A percentile compares a stretch with the other conserved stretches of the same genome.
phyloP scores from a whole-genome alignment of 805 yeast genomes.

The Zygosaccharomyces kombuchaensis region DNA sequence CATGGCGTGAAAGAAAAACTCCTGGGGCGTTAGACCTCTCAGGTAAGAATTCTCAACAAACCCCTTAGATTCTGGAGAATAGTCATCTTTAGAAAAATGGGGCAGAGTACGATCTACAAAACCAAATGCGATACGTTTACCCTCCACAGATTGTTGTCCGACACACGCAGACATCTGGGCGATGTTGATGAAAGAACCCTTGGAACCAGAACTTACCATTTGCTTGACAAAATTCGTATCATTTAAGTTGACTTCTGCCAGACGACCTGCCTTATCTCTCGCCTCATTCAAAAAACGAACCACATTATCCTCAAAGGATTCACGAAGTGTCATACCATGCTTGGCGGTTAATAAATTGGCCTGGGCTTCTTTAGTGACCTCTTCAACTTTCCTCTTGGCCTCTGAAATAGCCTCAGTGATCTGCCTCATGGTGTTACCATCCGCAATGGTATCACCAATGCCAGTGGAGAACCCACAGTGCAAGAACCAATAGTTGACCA shows the following conservation, averaged over 20 bases:
- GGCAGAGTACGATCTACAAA: slow-evolving; percentile 95
- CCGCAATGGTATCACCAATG: slow-evolving; percentile 99
- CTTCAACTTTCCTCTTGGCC: slow-evolving; percentile 93
- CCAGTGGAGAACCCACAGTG: slow-evolving; percentile 98
- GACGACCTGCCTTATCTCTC: slow-evolving; percentile 98
- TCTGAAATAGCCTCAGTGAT: slow-evolving; percentile 89
- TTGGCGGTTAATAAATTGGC: slow-evolving; percentile 84
- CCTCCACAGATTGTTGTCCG: slow-evolving; percentile 99
- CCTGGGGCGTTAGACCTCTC: slow-evolving; percentile 97
- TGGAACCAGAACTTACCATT: slow-evolving; percentile 98
- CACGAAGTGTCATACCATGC: slow-evolving; percentile 99
- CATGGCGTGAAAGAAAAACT: slow-evolving; percentile 98
- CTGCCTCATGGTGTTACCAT: slow-evolving; percentile 89
- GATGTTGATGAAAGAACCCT: slow-evolving; percentile 97
- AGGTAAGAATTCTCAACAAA: slow-evolving; percentile 95
- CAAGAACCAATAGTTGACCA: slow-evolving; percentile 92
- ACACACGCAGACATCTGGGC: slow-evolving; percentile 99
- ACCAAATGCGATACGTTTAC: slow-evolving; percentile 98
- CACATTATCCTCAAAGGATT: slow-evolving; percentile 95
- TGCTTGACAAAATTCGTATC: slow-evolving; percentile 95
- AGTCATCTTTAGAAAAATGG: slow-evolving; percentile 97
- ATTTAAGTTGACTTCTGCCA: slow-evolving; percentile 94
- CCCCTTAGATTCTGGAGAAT: slow-evolving; percentile 97
- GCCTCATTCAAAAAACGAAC: slow-evolving; percentile 94
- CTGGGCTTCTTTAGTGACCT: slow-evolving; percentile 89